Base-by-base conservation (phyloP, 371 early-diverging fungal genomes). In the Apophysomyces elegans region DNA sequence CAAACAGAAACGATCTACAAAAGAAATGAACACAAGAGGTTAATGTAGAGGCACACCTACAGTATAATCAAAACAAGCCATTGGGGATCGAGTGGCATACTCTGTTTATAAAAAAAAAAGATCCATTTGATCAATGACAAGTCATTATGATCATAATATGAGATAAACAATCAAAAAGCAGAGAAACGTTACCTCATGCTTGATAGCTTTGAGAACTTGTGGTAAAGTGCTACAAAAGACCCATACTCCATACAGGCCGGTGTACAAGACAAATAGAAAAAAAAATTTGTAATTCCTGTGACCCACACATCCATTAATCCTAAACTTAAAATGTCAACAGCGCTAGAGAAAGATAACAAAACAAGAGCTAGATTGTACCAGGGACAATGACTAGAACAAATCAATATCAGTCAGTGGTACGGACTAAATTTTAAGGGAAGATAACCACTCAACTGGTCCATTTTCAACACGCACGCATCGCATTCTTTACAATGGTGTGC, bases 401-500 rank as follows among this genome's bases (percentile, higher is more conserved):
- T 8, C 13, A 45, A 14, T 18, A 43, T 41, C 32, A 13, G 14
- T 21, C 38, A 13, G n/a, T 26, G 54, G 35, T 39, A 38, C 58
- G 16, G 7, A 13, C 37, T 18, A 37, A 39, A 12, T 9, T 62
- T 50, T 44, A 56, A 37, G 38, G 35, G 14, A 0, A 8, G 7
- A 14, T 5, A 2, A n/a, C 18, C 18, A 73, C 81, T 67, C 76
- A 50, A 86, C 86, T 88, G 88, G 66, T 88, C 88, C 83, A 88
- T 86, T 64, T 73, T 79, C 37, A 86, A 63, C 5, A 88, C 85
- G 62, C 88, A 88, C 45, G 77, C 71, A 64, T 79, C 79, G 64
- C 88, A 88, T n/a, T 80, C 84, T 41, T 82, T 73, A 60, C 88
- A 88, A 61, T 88, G 88, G 67, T 88, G 86, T 13, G 86, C 72